These are phyloP conservation scores for Pseudogymnoascus sp. DNA, from an alignment of 2,329 filamentous ascomycete genomes.

Conservation along the genomic window DNA sequence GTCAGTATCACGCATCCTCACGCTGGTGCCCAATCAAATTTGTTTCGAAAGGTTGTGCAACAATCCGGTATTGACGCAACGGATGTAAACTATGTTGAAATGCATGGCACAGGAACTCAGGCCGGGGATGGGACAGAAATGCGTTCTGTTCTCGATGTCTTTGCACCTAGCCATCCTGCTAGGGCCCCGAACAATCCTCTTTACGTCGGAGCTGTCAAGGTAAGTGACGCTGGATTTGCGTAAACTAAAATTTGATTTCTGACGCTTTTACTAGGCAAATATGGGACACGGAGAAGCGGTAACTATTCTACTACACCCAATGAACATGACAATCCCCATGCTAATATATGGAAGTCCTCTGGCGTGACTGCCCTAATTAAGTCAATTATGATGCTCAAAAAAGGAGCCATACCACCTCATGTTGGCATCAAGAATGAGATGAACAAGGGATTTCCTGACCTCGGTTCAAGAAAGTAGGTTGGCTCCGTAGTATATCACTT, in stretches of 20 bases:
- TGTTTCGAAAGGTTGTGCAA: constrained; percentile 62
- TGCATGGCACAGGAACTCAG: constrained; percentile 12
- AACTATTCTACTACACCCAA: too few relatives aligned
- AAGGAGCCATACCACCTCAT: neutral
- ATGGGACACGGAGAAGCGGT: constrained; percentile 41
- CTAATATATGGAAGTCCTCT: neutral
- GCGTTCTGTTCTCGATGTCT: constrained; percentile 3
- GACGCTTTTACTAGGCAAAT: constrained; percentile 33
- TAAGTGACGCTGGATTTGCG: too few relatives aligned
- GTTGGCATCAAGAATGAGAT: constrained; percentile 19
- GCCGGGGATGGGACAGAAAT: constrained; percentile 11
- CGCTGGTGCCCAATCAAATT: constrained; percentile 60
- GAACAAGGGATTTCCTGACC: constrained; percentile 17
- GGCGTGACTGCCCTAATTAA: constrained; percentile 17
- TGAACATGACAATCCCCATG: too few relatives aligned
- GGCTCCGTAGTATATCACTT: too few relatives aligned
- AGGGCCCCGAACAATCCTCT: constrained; percentile 20
- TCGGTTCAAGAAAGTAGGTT: constrained; percentile 20
- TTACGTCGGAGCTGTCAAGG: constrained; percentile 53
- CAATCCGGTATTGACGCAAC: constrained; percentile 62
- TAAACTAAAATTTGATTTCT: too few relatives aligned
- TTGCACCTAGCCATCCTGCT: neutral
- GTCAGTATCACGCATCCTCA: constrained; percentile 77
- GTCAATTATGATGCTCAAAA: constrained; percentile 11
- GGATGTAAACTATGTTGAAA: constrained; percentile 9